Conservation (phyloP, 2,329 filamentous ascomycete species). For the Dothideomycetes sp. region DNA sequence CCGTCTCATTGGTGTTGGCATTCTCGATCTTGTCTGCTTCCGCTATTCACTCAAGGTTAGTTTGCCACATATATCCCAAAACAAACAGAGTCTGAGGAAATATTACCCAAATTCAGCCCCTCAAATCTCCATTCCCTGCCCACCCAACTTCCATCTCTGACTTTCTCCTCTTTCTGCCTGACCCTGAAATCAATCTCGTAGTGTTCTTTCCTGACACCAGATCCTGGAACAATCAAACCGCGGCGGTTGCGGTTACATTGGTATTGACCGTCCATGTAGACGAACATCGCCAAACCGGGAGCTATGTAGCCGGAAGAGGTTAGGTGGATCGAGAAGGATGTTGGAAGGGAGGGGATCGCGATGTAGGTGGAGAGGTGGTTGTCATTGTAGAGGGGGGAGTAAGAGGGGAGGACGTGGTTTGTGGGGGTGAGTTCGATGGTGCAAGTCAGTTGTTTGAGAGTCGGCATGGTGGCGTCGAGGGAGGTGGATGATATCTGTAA, state of each 20-base stretch:
- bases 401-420: slow-evolving; percentile 39
- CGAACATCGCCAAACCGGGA: slow-evolving; percentile 44
- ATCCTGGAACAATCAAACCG: slow-evolving; percentile 29
- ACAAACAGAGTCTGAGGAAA: no score
- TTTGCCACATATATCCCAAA: background rate
- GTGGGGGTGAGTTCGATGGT: slow-evolving; percentile 40
- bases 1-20: slow-evolving; percentile 21
- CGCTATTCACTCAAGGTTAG: slow-evolving; percentile 22
- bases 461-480: slow-evolving; percentile 44
- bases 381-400: slow-evolving; percentile 42
- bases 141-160: slow-evolving; percentile 38
- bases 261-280: slow-evolving; percentile 49
- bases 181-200: slow-evolving; percentile 41
- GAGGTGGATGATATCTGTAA: no score
- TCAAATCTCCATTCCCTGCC: slow-evolving; percentile 47
- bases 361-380: slow-evolving; percentile 44
- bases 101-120: slow-evolving; percentile 39
- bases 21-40: slow-evolving; percentile 30
- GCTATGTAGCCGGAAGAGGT: slow-evolving; percentile 43
- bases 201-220: slow-evolving; percentile 22
- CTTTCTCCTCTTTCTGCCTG: slow-evolving; percentile 45
- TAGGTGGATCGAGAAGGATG: slow-evolving; percentile 42
- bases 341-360: slow-evolving; percentile 37
- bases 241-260: slow-evolving; percentile 48
- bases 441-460: slow-evolving; percentile 44